These are phyloP conservation scores for Globisporangium takayamanum DNA, from an alignment of 352 stramenopile species.

Conservation along the genomic window DNA sequence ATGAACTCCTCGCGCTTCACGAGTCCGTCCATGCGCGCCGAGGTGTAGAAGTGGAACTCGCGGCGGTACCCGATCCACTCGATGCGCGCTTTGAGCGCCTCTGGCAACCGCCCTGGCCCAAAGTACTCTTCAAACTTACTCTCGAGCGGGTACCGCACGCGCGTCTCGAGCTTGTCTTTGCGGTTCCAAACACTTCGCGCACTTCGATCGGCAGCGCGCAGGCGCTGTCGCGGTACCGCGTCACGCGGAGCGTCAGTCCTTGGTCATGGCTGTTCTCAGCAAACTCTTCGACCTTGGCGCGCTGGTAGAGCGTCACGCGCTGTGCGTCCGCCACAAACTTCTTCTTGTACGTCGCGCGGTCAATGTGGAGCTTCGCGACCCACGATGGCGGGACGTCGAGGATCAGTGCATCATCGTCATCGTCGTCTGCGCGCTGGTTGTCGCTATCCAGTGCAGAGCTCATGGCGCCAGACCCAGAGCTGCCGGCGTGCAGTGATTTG, in stretches of 20 bases:
- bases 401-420: constrained; percentile 58
- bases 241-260: constrained; percentile 82
- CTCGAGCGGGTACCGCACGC: constrained; percentile 76
- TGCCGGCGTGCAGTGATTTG: constrained; percentile 30
- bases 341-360: constrained; percentile 68
- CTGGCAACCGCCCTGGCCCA: constrained; percentile 50
- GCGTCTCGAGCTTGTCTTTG: constrained; percentile 83
- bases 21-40: constrained; percentile 85
- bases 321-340: constrained; percentile 83
- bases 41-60: constrained; percentile 90
- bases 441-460: constrained; percentile 29
- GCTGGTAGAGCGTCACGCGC: constrained; percentile 85
- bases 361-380: constrained; percentile 71
- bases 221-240: constrained; percentile 67
- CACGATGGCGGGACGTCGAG: constrained; percentile 84
- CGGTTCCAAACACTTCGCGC: constrained; percentile 90
- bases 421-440: constrained; percentile 37
- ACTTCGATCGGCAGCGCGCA: constrained; percentile 85
- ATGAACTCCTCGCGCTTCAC: constrained; percentile 83
- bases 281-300: constrained; percentile 92
- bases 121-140: constrained; percentile 86
- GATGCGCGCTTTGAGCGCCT: constrained; percentile 68
- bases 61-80: constrained; percentile 85
- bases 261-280: constrained; percentile 85
- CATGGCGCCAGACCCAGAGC: background rate